A percentile compares a stretch with the other conserved stretches of the same genome.
Conservation (phyloP, 2,329 filamentous ascomycete genomes). For the Aspergillus ochraceus region DNA sequence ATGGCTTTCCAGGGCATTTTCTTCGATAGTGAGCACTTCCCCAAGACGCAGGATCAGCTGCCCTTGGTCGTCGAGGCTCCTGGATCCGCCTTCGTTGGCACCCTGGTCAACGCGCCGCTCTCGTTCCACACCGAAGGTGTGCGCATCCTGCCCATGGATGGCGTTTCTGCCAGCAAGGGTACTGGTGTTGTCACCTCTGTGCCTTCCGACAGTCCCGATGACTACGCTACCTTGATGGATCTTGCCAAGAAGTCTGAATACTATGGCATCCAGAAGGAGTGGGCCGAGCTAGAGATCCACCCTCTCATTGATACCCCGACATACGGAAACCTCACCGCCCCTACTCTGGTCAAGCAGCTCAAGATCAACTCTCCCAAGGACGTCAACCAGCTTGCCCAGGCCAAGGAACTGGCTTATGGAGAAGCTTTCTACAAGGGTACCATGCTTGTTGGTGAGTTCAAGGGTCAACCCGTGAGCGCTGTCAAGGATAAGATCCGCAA, state of each 20-base stretch:
- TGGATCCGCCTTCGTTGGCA: slow-evolving; percentile 81
- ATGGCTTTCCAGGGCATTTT: slow-evolving; percentile 95
- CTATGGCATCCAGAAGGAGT: slow-evolving; percentile 95
- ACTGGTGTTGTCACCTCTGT: slow-evolving; percentile 96
- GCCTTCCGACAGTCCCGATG: slow-evolving; percentile 92
- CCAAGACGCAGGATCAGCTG: slow-evolving; percentile 66
- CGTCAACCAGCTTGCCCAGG: slow-evolving; percentile 82
- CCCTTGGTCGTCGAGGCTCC: slow-evolving; percentile 72
- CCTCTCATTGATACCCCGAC: slow-evolving; percentile 87
- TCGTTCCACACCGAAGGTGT: slow-evolving; percentile 82
- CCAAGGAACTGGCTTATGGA: slow-evolving; percentile 95
- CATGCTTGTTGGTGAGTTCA: slow-evolving; percentile 84
- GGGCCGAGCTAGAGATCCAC: slow-evolving; percentile 85
- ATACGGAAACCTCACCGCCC: slow-evolving; percentile 82
- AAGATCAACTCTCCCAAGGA: slow-evolving; percentile 98
- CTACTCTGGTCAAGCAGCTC: slow-evolving; percentile 80
- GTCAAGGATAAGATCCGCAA: slow-evolving; percentile 84
- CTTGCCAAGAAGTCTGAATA: slow-evolving; percentile 93
- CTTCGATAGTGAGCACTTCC: slow-evolving; percentile 52
- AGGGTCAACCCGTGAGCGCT: slow-evolving; percentile 79
- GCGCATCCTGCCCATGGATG: slow-evolving; percentile 91
- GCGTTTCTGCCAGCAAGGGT: slow-evolving; percentile 87
- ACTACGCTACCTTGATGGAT: slow-evolving; percentile 85
- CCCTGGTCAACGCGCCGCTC: slow-evolving; percentile 84
- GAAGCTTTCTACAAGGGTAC: slow-evolving; percentile 95